Evolutionary conservation across 1,284 basidiomycete species (phyloP).

Genomic region (Malassezia yamatoensis): DNA sequence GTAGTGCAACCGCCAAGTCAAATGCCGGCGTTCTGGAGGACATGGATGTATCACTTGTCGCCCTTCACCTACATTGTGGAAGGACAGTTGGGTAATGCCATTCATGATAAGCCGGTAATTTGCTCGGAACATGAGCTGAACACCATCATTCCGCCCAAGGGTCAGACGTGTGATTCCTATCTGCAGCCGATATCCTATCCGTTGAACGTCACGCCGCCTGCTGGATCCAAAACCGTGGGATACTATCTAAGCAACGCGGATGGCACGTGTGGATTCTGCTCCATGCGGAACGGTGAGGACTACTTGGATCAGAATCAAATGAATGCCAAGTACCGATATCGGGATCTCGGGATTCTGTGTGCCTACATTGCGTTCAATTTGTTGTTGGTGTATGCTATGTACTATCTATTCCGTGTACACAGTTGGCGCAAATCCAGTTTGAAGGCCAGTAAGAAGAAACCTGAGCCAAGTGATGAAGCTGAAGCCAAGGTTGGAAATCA

Average conservation of each 20-base stretch:
- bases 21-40: conserved; percentile 29
- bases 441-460: conserved; percentile 1
- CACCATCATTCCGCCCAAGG: conserved; percentile 46
- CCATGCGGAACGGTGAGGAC: conserved; percentile 56
- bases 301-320: conserved; percentile 38
- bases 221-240: conserved; percentile 1
- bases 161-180: conserved; percentile 50
- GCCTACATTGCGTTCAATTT: conserved; percentile 60
- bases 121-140: conserved; percentile 50
- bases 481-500: too few relatives aligned
- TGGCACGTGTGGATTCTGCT: conserved; percentile 51
- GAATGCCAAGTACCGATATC: conserved; percentile 19
- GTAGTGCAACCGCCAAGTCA: conserved; percentile 36
- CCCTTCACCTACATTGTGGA: conserved; percentile 58
- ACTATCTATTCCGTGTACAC: conserved; percentile 28
- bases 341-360: conserved; percentile 52
- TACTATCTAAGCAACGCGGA: conserved; percentile 17
- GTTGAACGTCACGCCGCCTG: conserved; percentile 14
- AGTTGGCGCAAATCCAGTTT: conserved; percentile 1
- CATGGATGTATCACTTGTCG: conserved; percentile 54
- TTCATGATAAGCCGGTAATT: conserved; percentile 47
- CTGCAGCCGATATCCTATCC: conserved; percentile 44
- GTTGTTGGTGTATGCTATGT: conserved; percentile 23
- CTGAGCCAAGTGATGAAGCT: not conserved
- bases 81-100: conserved; percentile 47